Base-by-base conservation (phyloP, 768 basidiomycete species). In the Pisolithus sp. region DNA sequence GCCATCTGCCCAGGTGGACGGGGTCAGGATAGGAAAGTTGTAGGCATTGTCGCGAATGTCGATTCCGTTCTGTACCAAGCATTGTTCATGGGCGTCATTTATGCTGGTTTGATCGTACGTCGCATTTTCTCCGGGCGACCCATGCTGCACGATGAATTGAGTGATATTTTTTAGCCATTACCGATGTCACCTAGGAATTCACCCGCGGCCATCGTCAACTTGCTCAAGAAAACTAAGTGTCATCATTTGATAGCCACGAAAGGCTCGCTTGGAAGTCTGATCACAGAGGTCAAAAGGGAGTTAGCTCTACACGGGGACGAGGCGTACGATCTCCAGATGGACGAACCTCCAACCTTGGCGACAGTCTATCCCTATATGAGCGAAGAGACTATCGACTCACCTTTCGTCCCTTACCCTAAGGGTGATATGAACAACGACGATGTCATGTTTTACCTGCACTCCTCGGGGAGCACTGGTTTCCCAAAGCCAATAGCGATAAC, bases 391-490 rank as follows among this genome's bases (percentile, higher is more conserved):
- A 36, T n/a, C 2, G 42, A 20, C 12, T 36, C 31, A 1, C 45
- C 51, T 1, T 56, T 59, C 30, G 40, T 55, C 1, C 38, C 53
- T 4, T 64, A 57, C 28, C 56, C 57, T 4, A 49, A 56, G 39
- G 41, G 45, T 8, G 42, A 41, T 1, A 8, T 3, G 18, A 52
- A 49, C 54, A 54, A 45, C 20, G 57, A 47, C 43, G 69, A 26
- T 51, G 61, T 44, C 60, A 44, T 66, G 39, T 34, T 71, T 7
- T 78, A 74, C 46, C 58, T 76, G 0, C 76, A 79, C 53, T 79
- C 78, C 0, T 79, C 78, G 3, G 77, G 77, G 15, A 77, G 75
- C 46, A 76, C 77, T 0, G 75, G 76, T 2, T 67, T 74, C 43
- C 76, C 77, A 0, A 77, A 75, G 50, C 57, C 72, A 7, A 71